Base-by-base conservation (phyloP, 495 filamentous ascomycete genomes). In the Xylaria cubensis region DNA sequence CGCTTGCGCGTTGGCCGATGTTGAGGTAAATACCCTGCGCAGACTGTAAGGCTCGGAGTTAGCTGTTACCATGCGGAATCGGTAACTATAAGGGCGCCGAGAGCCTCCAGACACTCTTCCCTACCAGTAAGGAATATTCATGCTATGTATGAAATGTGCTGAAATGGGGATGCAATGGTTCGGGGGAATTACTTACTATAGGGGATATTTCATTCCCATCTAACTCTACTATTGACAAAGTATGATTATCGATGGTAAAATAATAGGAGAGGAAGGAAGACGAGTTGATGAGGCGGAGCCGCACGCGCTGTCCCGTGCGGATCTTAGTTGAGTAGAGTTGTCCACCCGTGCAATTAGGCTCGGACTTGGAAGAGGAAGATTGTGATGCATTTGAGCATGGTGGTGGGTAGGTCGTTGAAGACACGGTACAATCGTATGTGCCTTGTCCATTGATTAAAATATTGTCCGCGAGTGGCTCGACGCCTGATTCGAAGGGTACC, bases 381-480 rank as follows among this genome's bases (percentile, higher is more conserved):
- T 1, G 48, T 51, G 10, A 21, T n/a, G n/a, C 48, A 10, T 50
- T 1, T 9, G n/a, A 21, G 15, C 29, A 36, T 55, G 21, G 46
- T 12, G 69, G 66, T 4, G 73, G 67, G 59, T 70, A 78, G 3
- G 78, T 80, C 17, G 73, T 75, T 17, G 77, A 79, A 41, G 24
- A 24, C 34, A 76, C 59, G 56, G 61, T 48, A 75, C 82, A 84
- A 74, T 80, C 70, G 59, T 76, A 83, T 5, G 74, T 79, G 77
- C 80, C 79, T 51, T 79, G 79, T 36, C 81, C 81, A 72, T 83
- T 83, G 34, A 83, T 72, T 2, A 83, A 74, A 64, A 78, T 73
- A 58, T 74, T 80, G 39, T 82, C 79, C 13, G 79, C 70, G 6
- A 77, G 70, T 0, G 80, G 80, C 53, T 82, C 77, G 10, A 77